Base-by-base conservation (phyloP, 1,284 basidiomycete species). In the Tilletia caries region DNA sequence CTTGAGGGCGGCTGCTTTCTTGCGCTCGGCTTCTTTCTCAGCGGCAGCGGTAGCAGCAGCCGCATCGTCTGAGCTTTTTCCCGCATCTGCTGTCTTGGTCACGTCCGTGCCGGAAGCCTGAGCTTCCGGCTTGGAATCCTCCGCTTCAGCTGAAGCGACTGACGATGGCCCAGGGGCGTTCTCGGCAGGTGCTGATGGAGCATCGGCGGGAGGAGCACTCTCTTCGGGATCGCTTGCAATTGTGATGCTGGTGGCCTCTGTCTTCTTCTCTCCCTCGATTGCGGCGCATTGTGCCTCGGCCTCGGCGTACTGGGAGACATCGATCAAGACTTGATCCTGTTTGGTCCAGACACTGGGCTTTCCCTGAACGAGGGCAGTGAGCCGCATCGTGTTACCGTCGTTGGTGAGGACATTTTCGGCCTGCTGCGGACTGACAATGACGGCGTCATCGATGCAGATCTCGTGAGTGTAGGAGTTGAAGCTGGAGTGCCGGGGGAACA, bases 381-480 rank as follows among this genome's bases (percentile, higher is more conserved):
- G 65, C n/a, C 65, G 65, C 65, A 66, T 66, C 41, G 65, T 46
- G 23, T 44, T 66, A 10, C 65, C 65, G 32, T 66, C 65, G 23
- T 66, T 66, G 2, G 65, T 66, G 8, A 66, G n/a, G 8, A 66
- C 65, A 29, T 66, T 66, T 33, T 66, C 65, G 1, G 65, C 23
- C 41, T 48, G 65, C 46, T 46, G 65, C 13, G 65, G 65, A 29
- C 65, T 66, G 10, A 50, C 32, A 27, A 50, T 27, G n/a, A 66
- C 65, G n/a, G 65, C 65, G 41, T 66, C 65, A 20, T 66, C 65
- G 65, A 66, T 66, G 41, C 65, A 66, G 29, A 66, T 66, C 13
- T 66, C 65, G 41, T 66, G 65, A 2, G 65, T 66, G 29, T 66
- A 66, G 33, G 65, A 66, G 29, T 66, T 66, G 65, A 66, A 66